Conservation (phyloP, 2,329 filamentous ascomycete species). For the Coniochaeta sp. region DNA sequence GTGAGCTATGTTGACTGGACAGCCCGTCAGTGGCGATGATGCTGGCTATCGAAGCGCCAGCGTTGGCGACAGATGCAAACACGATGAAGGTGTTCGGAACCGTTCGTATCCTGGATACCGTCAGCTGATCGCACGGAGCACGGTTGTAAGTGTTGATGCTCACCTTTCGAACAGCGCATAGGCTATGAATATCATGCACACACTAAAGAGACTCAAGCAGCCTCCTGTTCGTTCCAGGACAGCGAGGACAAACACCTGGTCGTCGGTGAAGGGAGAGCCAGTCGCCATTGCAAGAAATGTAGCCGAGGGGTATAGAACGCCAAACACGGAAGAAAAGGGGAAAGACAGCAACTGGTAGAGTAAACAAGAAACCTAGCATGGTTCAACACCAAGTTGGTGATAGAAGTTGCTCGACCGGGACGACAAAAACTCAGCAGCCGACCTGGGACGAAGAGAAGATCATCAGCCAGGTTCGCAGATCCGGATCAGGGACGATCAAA, state of each 20-base stretch:
- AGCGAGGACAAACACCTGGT: slow-evolving; percentile 6
- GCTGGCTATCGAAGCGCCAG: slow-evolving; percentile 4
- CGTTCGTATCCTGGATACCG: slow-evolving; percentile 5
- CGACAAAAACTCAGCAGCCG: too few relatives aligned
- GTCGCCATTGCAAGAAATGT: neutral
- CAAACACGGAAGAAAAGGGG: neutral
- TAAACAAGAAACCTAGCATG: too few relatives aligned
- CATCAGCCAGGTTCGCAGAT: neutral
- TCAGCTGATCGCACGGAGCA: neutral
- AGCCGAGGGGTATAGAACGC: neutral
- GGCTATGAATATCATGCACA: slow-evolving; percentile 6
- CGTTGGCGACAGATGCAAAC: slow-evolving; percentile 8
- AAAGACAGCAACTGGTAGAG: neutral
- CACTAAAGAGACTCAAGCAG: slow-evolving; percentile 5
- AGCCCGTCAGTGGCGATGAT: slow-evolving; percentile 10
- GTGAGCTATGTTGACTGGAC: neutral
- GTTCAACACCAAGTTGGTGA: too few relatives aligned
- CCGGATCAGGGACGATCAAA: neutral
- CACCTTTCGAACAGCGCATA: slow-evolving; percentile 3
- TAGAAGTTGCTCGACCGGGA: too few relatives aligned
- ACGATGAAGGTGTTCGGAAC: slow-evolving; percentile 10
- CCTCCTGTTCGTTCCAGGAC: slow-evolving; percentile 8
- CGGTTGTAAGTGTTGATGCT: neutral
- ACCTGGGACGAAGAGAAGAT: neutral
- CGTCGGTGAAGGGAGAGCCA: slow-evolving; percentile 2